Percentiles rank a stretch among this genome's conserved stretches.
Conservation (phyloP, 257 asterid genomes). For the Misopates orontium region DNA sequence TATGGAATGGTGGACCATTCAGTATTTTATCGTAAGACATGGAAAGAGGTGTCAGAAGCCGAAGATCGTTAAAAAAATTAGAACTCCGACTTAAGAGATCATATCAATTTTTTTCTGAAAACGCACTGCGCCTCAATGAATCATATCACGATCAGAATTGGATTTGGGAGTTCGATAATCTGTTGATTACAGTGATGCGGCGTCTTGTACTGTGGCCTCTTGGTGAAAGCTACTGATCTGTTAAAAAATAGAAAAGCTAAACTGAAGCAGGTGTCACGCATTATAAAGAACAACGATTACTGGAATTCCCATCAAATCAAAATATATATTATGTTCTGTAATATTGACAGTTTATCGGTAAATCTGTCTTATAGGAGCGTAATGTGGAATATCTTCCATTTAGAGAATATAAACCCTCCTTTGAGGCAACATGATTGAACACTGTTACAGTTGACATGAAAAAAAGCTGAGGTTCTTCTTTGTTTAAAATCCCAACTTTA, state of each 20-base stretch:
- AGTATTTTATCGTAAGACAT: too few species aligned
- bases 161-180: too few species aligned
- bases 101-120: too few species aligned
- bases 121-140: neutral
- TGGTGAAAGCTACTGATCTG: conserved; percentile 32
- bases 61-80: too few species aligned
- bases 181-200: too few species aligned
- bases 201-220: too few species aligned
- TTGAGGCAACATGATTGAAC: conserved; percentile 21
- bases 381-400: neutral
- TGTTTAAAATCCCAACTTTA: conserved; percentile 32
- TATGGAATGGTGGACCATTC: too few species aligned
- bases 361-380: neutral
- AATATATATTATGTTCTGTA: neutral
- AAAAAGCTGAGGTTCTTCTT: conserved; percentile 31
- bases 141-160: conserved; percentile 28
- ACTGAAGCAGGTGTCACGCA: conserved; percentile 26
- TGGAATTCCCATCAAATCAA: conserved; percentile 21
- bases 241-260: conserved; percentile 17
- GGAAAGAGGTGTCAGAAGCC: too few species aligned
- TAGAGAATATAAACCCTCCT: neutral
- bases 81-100: too few species aligned
- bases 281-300: conserved; percentile 12
- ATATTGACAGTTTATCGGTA: neutral
- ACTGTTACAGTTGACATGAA: conserved; percentile 28